phyloP scores from a whole-genome alignment of 768 basidiomycete genomes.

The Phanerodontia chrysosporium region DNA sequence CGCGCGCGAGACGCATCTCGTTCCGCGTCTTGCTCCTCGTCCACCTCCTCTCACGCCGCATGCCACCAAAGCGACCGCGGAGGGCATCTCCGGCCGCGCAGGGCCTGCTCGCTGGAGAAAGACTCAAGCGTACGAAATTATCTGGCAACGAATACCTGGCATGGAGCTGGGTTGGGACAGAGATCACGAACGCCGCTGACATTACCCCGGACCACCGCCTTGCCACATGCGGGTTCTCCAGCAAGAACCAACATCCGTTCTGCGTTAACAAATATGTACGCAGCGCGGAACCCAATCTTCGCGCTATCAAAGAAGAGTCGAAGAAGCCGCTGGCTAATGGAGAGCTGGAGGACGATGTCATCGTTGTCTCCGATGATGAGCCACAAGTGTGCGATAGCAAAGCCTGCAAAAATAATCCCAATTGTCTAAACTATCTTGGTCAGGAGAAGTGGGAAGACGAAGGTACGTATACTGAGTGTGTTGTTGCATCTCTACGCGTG shows the following conservation, averaged over 20 bases:
- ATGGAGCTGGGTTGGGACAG: conserved; percentile 83
- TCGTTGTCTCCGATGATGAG: conserved; percentile 70
- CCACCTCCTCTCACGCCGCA: background rate
- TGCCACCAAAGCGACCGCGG: conserved; percentile 26
- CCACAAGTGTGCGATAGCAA: conserved; percentile 52
- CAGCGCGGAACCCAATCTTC: conserved; percentile 3
- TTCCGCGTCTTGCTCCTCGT: background rate
- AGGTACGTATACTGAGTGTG: conserved; percentile 38
- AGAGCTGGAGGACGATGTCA: conserved; percentile 57
- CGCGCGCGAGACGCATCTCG: background rate
- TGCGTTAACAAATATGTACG: conserved; percentile 56
- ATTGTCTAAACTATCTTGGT: conserved; percentile 85
- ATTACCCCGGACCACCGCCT: conserved; percentile 66
- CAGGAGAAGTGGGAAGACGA: conserved; percentile 78
- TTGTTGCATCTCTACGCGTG: conserved; percentile 8
- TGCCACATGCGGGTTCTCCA: conserved; percentile 63
- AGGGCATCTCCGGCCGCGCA: conserved; percentile 17
- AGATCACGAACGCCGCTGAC: conserved; percentile 48
- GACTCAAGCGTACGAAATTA: conserved; percentile 53
- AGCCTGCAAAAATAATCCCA: conserved; percentile 70
- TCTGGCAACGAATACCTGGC: conserved; percentile 38
- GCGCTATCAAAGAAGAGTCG: background rate
- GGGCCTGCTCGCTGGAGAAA: conserved; percentile 59
- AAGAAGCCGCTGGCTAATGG: conserved; percentile 23
- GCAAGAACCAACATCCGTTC: conserved; percentile 42